Base-by-base conservation (phyloP, 495 filamentous ascomycete species). In the Monascus purpureus region DNA sequence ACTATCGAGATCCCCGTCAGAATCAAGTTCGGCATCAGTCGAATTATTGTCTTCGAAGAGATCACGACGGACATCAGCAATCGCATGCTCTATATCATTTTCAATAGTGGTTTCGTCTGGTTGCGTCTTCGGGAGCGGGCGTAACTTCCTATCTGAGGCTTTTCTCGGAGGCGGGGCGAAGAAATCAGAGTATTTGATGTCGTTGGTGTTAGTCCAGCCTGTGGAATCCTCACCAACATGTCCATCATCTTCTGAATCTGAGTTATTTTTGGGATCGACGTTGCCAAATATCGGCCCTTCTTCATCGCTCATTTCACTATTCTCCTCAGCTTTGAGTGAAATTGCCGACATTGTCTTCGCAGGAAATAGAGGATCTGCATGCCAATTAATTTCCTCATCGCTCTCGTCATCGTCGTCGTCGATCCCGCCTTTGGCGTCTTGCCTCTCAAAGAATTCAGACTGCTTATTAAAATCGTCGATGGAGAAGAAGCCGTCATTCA, bases 391-490 rank as follows among this genome's bases (percentile, higher is more conserved):
- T 8, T 82, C 76, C 42, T 92, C 85, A 28, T 92, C 86, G 28
- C 88, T 85, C 34, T 61, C 68, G 17, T 62, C 66, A 33, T 65
- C 65, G 29, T 74, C 69, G 18, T 75, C 69, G 39, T 72, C 69
- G 5, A 72, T 69, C 39, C 80, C 80, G 3, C 75, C 79, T 32
- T 62, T 55, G 11, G 52, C 65, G 58, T 96, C 90, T 50, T 81
- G 77, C 42, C 79, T 73, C 50, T 96, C 92, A 19, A 92, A 68
- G 36, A 76, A 71, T 43, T 93, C 81, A 3, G 83, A 79, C 46
- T 92, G 80, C 43, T 77, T 83, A 66, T 97, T 97, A 68, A 97
- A 97, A 31, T 93, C 77, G 38, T 96, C 86, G 39, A 97, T 93
- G 1, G 84, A 94, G 58, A 97, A 97, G 59, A 97, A 97, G 3